Base-by-base conservation (phyloP, 2,329 filamentous ascomycete genomes). In the Nemania serpens region DNA sequence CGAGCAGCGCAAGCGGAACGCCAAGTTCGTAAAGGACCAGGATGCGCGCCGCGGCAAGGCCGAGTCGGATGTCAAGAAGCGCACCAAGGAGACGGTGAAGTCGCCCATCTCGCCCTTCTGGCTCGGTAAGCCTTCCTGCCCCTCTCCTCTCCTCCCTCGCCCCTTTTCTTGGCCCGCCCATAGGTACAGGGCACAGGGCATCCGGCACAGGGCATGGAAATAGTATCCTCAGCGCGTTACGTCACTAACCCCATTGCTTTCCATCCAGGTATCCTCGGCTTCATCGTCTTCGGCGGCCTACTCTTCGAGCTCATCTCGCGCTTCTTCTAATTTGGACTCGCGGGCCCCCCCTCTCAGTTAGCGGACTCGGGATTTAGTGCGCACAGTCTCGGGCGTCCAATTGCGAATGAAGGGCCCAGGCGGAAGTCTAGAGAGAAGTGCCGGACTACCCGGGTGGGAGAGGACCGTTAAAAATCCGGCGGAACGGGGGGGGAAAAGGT, bases 1-100 rank as follows among this genome's bases (percentile, higher is more conserved):
- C 69, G 85, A 91, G 77, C 91, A 95, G 81, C 88, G 91, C 75
- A 87, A 87, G 73, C 88, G 89, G 65, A 95, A 95, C 80, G 85
- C 85, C 73, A 89, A 90, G 77, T 96, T 91, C 78, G 88, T 84
- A 68, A 88, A 89, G 75, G 82, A 85, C 55, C 88, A 94, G 75
- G 87, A 90, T 74, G 79, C 82, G 62, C 90, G 88, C 74, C 89
- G 90, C 76, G 91, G 91, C 77, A 92, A 91, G 79, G 83, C 87
- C n/a, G 82, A 86, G 59, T 79, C 79, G 22, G 83, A 87, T 65
- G 75, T 88, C 69, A 88, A 88, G 82, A 85, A 86, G 78, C 78
- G 78, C 64, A 70, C 68, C 69, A 85, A 87, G 80, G 81, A 84
- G 71, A 69, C 76, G 60, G 65, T 75, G 58, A 88, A 87, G 81